Evolutionary conservation across 2,329 filamentous ascomycete species (phyloP), one percentile per base, ranked within the genome.

Genomic region (Alternaria sp.): DNA sequence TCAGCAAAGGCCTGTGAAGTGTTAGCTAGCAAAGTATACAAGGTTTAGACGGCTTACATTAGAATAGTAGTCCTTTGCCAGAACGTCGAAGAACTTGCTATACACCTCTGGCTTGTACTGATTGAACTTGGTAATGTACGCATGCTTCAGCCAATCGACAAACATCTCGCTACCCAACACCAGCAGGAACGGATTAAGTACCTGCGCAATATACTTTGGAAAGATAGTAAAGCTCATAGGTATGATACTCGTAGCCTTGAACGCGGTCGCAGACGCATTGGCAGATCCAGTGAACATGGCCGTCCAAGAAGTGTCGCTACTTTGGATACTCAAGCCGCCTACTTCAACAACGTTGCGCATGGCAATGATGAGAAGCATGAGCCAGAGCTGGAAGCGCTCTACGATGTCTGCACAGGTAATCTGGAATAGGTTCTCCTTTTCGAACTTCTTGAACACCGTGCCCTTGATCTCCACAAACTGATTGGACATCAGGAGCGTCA

Each of bases 391-490:
- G 74, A 99, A 99, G 1, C 96, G 89, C 81, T 99, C 96, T 2
- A 99, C 96, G 33, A 99, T 91, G 77, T 99, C 96, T 5, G 96
- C 95, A 70, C 96, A 99, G 0, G 95, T 97, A 14, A 99, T 86
- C 78, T 99, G 96, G 77, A 99, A 99, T 0, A 97, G 84, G 69
- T 97, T 98, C 76, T 99, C 96, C 79, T 97, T 98, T 74, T 99
- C 96, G 67, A 98, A 97, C 64, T 95, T 96, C 83, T 99, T 98
- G 85, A 99, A 99, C 1, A 99, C 96, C 0, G 94, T 96, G 64
- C 93, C 93, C 77, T 99, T 99, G 84, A 99, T 97, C 82, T 99
- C 96, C 46, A 99, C 96, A 74, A 99, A 99, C 76, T 99, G 96
- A 76, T 98, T 99, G 7, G 94, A 97, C 77, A 99, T 88, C 2